Conservation (phyloP, 2,329 filamentous ascomycete genomes). For the Diaporthe capsici region DNA sequence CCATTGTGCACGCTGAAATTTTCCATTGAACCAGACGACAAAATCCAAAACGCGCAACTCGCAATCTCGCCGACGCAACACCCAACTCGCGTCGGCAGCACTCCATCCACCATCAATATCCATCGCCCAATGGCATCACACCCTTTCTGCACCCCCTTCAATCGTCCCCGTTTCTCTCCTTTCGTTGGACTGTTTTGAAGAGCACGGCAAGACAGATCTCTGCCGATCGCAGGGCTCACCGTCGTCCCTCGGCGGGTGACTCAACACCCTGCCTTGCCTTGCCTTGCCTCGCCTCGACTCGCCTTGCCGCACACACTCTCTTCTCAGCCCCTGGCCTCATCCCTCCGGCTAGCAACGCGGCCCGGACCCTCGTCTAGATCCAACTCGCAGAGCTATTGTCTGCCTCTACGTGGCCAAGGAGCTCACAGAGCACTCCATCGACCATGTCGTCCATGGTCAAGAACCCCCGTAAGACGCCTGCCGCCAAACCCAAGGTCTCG, state of each 20-base stretch:
- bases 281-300: background rate
- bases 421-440: background rate
- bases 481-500: constrained; percentile 58
- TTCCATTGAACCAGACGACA: constrained; percentile 40
- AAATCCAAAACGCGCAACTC: constrained; percentile 11
- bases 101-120: constrained; percentile 25
- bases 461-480: constrained; percentile 49
- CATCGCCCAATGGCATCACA: constrained; percentile 40
- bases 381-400: background rate
- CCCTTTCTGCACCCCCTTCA: constrained; percentile 21
- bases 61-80: constrained; percentile 3
- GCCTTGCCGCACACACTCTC: background rate
- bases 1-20: constrained; percentile 36
- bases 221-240: background rate
- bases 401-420: background rate
- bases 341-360: background rate
- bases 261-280: background rate
- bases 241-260: constrained; percentile 9
- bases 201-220: background rate
- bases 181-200: background rate
- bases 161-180: background rate
- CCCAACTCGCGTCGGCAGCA: constrained; percentile 29
- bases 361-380: background rate
- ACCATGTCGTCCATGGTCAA: constrained; percentile 65
- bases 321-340: background rate